A percentile compares a stretch with the other conserved stretches of the same genome.
Conservation (phyloP, 768 basidiomycete genomes). For the Boletus patriciae region DNA sequence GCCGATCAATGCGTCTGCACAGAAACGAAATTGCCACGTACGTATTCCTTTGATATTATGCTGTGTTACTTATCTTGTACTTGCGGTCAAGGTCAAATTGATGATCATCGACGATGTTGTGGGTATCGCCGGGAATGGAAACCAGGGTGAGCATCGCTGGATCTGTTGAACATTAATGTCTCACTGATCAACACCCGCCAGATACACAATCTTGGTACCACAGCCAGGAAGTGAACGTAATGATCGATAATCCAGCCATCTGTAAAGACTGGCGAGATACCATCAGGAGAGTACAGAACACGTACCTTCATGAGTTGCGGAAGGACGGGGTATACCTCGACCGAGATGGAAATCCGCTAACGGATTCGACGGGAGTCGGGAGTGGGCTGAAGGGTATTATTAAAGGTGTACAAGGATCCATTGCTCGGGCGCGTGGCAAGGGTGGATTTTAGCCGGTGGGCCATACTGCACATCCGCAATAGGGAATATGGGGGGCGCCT, state of each 20-base stretch:
- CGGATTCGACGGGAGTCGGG: conserved; percentile 40
- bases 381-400: conserved; percentile 40
- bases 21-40: conserved; percentile 71
- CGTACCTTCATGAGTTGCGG: conserved; percentile 45
- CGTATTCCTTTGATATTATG: conserved; percentile 12
- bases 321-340: conserved; percentile 62
- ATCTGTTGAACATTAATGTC: background rate
- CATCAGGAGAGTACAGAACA: conserved; percentile 55
- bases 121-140: conserved; percentile 68
- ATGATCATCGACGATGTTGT: conserved; percentile 66
- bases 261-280: conserved; percentile 57
- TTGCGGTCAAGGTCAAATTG: conserved; percentile 49
- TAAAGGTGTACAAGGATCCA: conserved; percentile 43
- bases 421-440: conserved; percentile 43
- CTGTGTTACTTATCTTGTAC: background rate
- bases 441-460: conserved; percentile 36
- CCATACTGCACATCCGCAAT: background rate
- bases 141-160: conserved; percentile 46
- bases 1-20: conserved; percentile 63
- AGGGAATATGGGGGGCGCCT: background rate
- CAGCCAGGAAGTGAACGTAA: conserved; percentile 66
- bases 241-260: conserved; percentile 55
- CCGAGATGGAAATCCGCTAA: conserved; percentile 40
- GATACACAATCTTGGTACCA: conserved; percentile 74
- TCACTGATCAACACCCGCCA: conserved; percentile 14